Evolutionary conservation across 805 yeast species (phyloP).

Genomic region (Crinitomyces ghanaensis): DNA sequence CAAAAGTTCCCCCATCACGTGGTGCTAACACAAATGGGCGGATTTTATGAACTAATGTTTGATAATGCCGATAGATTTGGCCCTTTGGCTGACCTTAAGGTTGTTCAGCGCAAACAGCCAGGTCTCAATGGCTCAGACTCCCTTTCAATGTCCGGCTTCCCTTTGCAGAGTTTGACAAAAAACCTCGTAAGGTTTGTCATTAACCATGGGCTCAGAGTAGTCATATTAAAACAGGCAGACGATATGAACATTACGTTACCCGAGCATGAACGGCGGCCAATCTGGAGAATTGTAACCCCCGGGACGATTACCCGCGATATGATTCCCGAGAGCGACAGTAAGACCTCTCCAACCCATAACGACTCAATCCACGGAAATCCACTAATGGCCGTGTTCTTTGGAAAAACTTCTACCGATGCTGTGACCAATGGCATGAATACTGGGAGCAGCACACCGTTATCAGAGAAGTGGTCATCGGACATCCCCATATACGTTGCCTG

Average conservation of each 20-base stretch:
- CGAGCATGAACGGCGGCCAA: slow-evolving; percentile 41
- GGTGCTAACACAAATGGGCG: slow-evolving; percentile 63
- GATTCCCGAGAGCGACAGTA: slow-evolving; percentile 58
- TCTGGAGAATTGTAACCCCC: slow-evolving; percentile 76
- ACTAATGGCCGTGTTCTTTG: too few species aligned
- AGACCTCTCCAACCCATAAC: slow-evolving; percentile 60
- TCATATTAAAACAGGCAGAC: slow-evolving; percentile 7
- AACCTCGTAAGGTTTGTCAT: too few species aligned
- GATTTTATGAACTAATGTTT: slow-evolving; percentile 48
- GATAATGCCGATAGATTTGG: slow-evolving; percentile 76
- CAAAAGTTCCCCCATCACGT: slow-evolving; percentile 40
- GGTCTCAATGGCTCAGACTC: slow-evolving; percentile 8
- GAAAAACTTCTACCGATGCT: too few species aligned
- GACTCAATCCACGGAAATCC: slow-evolving; percentile 17
- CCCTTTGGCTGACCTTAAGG: too few species aligned
- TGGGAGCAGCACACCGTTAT: too few species aligned
- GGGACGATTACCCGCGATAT: slow-evolving; percentile 88
- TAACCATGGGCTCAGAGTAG: slow-evolving; percentile 31
- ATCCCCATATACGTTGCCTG: too few species aligned
- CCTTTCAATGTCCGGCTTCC: slow-evolving; percentile 89
- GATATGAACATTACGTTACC: too few species aligned
- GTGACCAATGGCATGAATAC: too few species aligned
- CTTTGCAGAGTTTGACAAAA: slow-evolving; percentile 55
- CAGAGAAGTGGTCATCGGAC: too few species aligned
- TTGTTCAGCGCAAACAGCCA: too few species aligned